These are phyloP conservation scores for Lachnellula arida DNA, from an alignment of 2,329 filamentous ascomycete species.

Conservation along the genomic window DNA sequence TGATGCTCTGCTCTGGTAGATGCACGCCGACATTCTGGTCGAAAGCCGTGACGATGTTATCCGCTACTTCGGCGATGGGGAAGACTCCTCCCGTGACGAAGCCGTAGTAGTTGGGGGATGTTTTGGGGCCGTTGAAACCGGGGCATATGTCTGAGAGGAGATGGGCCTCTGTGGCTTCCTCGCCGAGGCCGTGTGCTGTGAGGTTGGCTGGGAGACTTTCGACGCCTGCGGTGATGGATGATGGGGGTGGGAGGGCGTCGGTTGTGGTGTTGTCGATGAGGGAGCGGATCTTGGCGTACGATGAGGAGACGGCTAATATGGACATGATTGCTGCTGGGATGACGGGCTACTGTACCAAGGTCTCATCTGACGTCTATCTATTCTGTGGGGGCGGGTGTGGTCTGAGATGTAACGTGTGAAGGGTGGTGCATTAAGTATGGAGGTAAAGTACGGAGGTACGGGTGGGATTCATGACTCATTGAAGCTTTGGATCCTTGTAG, in stretches of 20 bases:
- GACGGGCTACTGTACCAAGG: not conserved
- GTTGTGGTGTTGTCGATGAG: constrained; percentile 18
- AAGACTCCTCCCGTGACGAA: constrained; percentile 83
- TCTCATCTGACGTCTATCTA: not conserved
- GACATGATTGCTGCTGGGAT: constrained; percentile 8
- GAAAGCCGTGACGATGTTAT: constrained; percentile 73
- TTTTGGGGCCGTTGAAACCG: constrained; percentile 31
- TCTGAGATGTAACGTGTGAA: not conserved
- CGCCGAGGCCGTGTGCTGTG: constrained; percentile 38
- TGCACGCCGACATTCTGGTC: constrained; percentile 87
- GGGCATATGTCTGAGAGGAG: constrained; percentile 42
- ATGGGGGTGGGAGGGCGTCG: constrained; percentile 23
- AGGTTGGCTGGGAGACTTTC: constrained; percentile 34
- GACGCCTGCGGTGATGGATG: constrained; percentile 18
- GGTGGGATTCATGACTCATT: too few species aligned
- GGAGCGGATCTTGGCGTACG: constrained; percentile 21
- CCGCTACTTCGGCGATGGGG: constrained; percentile 74
- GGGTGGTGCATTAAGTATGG: too few species aligned
- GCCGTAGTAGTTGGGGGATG: constrained; percentile 61
- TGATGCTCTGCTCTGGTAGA: constrained; percentile 67
- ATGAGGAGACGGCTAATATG: constrained; percentile 22
- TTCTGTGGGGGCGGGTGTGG: not conserved
- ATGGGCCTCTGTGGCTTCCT: constrained; percentile 39
- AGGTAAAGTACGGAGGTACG: too few species aligned
- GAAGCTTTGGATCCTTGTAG: too few species aligned